Evolutionary conservation across 495 filamentous ascomycete genomes (phyloP).

Genomic region (Aspergillus heteromorphus): DNA sequence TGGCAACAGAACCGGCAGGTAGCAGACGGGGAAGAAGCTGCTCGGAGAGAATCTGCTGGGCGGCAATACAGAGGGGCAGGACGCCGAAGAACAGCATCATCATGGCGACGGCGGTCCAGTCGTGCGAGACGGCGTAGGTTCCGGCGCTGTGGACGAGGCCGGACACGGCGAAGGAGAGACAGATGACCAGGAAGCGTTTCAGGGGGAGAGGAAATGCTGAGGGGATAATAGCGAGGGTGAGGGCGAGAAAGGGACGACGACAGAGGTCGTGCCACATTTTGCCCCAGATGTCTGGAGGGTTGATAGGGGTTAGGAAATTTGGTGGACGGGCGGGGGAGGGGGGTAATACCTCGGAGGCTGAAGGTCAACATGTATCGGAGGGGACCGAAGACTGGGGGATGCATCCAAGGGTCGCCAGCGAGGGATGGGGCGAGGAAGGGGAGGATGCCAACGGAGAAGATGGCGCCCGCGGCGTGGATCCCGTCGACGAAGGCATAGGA

Average conservation of each 20-base stretch:
- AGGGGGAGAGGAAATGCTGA: not conserved
- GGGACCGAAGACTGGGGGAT: constrained; percentile 15
- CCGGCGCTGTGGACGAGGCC: constrained; percentile 11
- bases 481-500: constrained; percentile 17
- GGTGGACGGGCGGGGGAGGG: not conserved
- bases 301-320: not conserved
- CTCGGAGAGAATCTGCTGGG: constrained; percentile 6
- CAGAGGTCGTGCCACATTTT: constrained; percentile 20
- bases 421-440: not conserved
- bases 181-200: constrained; percentile 4
- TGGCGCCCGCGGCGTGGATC: constrained; percentile 5
- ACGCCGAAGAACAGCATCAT: constrained; percentile 20
- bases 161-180: constrained; percentile 11
- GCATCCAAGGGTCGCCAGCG: constrained; percentile 18
- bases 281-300: constrained; percentile 16
- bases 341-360: constrained; percentile 8
- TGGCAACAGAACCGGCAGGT: not conserved
- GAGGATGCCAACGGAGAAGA: constrained; percentile 7
- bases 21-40: not conserved
- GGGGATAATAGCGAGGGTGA: constrained; percentile 2
- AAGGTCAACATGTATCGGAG: constrained; percentile 8
- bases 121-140: constrained; percentile 12
- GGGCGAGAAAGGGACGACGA: constrained; percentile 11
- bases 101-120: constrained; percentile 5
- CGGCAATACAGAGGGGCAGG: constrained; percentile 11